phyloP scores from a whole-genome alignment of 352 stramenopile genomes.

The Phytopythium boreale region DNA sequence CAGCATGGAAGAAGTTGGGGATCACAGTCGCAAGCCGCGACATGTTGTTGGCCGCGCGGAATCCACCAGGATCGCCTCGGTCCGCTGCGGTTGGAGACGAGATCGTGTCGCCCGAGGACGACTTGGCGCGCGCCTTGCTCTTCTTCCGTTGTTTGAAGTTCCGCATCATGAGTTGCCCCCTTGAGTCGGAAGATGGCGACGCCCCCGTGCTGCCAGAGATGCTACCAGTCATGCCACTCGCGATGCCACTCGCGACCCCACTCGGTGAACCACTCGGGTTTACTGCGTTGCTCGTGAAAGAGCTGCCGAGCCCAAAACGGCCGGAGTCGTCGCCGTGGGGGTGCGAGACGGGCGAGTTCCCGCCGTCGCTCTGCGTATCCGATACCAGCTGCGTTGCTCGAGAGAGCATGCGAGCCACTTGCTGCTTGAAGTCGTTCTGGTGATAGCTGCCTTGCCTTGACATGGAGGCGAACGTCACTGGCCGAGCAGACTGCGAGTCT shows the following conservation, averaged over 20 bases:
- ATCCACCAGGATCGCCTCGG: background rate
- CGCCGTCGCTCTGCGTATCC: constrained; percentile 21
- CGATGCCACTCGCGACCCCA: background rate
- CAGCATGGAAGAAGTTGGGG: constrained; percentile 43
- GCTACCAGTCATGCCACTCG: background rate
- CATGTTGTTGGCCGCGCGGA: constrained; percentile 9
- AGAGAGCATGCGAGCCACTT: constrained; percentile 25
- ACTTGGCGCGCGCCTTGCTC: constrained; percentile 24
- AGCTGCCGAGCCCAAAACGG: background rate
- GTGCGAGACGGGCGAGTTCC: constrained; percentile 6
- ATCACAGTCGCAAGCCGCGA: constrained; percentile 9
- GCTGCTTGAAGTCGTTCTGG: constrained; percentile 14
- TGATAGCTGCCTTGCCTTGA: constrained; percentile 10
- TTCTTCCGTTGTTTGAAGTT: constrained; percentile 34
- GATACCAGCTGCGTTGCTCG: constrained; percentile 31
- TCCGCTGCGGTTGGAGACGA: constrained; percentile 11
- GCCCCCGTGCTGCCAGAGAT: background rate
- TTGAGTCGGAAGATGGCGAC: constrained; percentile 1
- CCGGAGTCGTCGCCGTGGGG: constrained; percentile 1
- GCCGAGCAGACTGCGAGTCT: background rate
- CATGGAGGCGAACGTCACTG: background rate
- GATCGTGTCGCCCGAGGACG: background rate
- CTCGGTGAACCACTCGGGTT: background rate
- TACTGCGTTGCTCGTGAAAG: background rate
- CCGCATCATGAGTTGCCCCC: constrained; percentile 39